phyloP scores from a whole-genome alignment of 2,329 filamentous ascomycete species.

The Pseudogymnoascus sp. region DNA sequence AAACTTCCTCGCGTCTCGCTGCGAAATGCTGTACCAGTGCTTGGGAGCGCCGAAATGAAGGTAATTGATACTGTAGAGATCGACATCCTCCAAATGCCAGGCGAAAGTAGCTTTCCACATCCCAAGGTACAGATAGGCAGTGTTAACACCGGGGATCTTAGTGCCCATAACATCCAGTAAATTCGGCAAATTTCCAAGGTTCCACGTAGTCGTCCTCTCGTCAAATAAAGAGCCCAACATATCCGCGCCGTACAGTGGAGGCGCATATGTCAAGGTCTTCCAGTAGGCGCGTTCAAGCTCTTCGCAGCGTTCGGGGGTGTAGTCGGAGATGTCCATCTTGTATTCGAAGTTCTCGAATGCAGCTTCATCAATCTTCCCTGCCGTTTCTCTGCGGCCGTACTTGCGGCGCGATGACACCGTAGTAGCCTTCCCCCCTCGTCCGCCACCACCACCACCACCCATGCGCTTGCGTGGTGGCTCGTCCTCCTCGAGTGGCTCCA shows the following conservation, averaged over 20 bases:
- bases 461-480: slow-evolving; percentile 36
- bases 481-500: slow-evolving; percentile 37
- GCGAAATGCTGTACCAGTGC: slow-evolving; percentile 99
- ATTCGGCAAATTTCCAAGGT: slow-evolving; percentile 89
- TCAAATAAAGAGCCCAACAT: slow-evolving; percentile 94
- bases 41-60: slow-evolving; percentile 98
- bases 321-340: slow-evolving; percentile 78
- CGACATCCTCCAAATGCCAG: slow-evolving; percentile 97
- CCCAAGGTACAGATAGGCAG: slow-evolving; percentile 91
- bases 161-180: slow-evolving; percentile 88
- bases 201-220: slow-evolving; percentile 78
- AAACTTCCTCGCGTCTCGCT: slow-evolving; percentile 86
- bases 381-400: slow-evolving; percentile 71
- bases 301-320: slow-evolving; percentile 82
- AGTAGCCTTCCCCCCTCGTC: slow-evolving; percentile 42
- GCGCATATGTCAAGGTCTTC: slow-evolving; percentile 93
- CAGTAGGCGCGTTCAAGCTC: slow-evolving; percentile 93
- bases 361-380: slow-evolving; percentile 77
- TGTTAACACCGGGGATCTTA: slow-evolving; percentile 96
- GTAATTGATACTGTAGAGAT: slow-evolving; percentile 99
- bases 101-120: slow-evolving; percentile 99
- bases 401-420: slow-evolving; percentile 83
- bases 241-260: slow-evolving; percentile 91
- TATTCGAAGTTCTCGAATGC: slow-evolving; percentile 91
- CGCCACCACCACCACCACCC: slow-evolving; percentile 36